Percentiles rank a stretch among this genome's conserved stretches.
These are phyloP conservation scores for Lachancea lanzarotensis DNA, from an alignment of 805 yeast genomes.

Conservation along the genomic window DNA sequence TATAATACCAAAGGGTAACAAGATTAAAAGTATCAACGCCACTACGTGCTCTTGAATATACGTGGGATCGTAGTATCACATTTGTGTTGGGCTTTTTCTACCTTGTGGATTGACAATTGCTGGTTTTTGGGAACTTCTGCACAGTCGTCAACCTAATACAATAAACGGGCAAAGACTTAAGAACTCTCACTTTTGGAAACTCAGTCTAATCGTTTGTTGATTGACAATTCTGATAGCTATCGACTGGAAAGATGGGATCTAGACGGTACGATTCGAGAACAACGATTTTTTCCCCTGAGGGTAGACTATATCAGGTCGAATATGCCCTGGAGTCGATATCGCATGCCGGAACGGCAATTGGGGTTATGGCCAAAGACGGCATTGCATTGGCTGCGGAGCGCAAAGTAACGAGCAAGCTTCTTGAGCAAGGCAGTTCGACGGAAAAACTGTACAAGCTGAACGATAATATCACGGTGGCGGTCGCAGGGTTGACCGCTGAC, in stretches of 20 bases:
- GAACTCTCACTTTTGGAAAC: no score
- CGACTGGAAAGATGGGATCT: conserved; percentile 56
- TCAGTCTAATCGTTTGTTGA: no score
- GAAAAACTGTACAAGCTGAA: conserved; percentile 86
- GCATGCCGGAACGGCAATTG: conserved; percentile 96
- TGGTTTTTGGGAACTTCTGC: no score
- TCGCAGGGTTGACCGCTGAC: conserved; percentile 97
- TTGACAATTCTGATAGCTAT: no score
- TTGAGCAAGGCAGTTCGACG: conserved; percentile 89
- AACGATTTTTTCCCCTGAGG: conserved; percentile 98
- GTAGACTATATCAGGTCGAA: conserved; percentile 93
- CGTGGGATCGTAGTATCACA: no score
- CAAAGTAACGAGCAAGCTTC: conserved; percentile 84
- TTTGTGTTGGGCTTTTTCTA: no score
- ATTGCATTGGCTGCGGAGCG: conserved; percentile 95
- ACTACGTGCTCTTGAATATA: no score
- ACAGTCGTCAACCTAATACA: no score
- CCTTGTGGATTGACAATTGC: no score
- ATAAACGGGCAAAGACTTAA: no score
- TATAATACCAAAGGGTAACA: no score
- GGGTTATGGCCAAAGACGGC: conserved; percentile 80
- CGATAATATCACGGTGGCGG: conserved; percentile 84
- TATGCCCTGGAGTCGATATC: conserved; percentile 96
- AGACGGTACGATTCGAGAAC: conserved; percentile 99
- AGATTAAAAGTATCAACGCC: no score